Base-by-base conservation (phyloP, 2,329 filamentous ascomycete species). In the Fusarium marasasianum region DNA sequence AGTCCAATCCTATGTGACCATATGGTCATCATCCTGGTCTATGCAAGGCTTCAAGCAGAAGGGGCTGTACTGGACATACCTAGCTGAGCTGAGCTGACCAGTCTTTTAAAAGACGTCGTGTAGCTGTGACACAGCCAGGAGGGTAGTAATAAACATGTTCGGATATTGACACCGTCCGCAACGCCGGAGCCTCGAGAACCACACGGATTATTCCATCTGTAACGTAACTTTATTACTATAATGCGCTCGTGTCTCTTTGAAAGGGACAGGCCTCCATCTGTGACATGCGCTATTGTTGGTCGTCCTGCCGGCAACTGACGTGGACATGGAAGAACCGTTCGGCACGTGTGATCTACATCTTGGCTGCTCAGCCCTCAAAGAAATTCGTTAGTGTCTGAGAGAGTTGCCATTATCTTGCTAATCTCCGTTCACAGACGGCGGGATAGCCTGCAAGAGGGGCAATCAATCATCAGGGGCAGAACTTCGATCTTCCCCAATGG, bases 271-370 rank as follows among this genome's bases (percentile, higher is more conserved):
- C 24, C 33, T 13, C 31, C 31, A 35, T 58, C 31, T 24, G 29
- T 18, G 35, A 24, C 31, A 50, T 15, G 8, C 35, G 33, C n/a
- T 48, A 22, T 37, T 22, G 55, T n/a, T 73, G 33, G 56, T 18
- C 69, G 33, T 59, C 57, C 69, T 55, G 55, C 24, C 62, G 48
- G 26, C 60, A 56, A 69, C n/a, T 31, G 40, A 53, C 53, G 43
- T 60, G 59, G 51, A 63, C 50, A 61, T 63, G 71, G 63, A 68
- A 76, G 40, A 68, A 51, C 75, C 75, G 73, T 77, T 73, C 73
- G 62, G 63, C 75, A 76, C 75, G 73, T 77, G 75, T 41, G 71
- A 76, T 62, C 59, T 64, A 58, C 71, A 64, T 58, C 74, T 74
- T 76, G 70, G 74, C 60, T 65, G 45, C 47, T 68, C 33, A 65